Evolutionary conservation across 1,284 basidiomycete species (phyloP), one percentile per base, ranked within the genome.

Genomic region (Ganoderma lucidum): DNA sequence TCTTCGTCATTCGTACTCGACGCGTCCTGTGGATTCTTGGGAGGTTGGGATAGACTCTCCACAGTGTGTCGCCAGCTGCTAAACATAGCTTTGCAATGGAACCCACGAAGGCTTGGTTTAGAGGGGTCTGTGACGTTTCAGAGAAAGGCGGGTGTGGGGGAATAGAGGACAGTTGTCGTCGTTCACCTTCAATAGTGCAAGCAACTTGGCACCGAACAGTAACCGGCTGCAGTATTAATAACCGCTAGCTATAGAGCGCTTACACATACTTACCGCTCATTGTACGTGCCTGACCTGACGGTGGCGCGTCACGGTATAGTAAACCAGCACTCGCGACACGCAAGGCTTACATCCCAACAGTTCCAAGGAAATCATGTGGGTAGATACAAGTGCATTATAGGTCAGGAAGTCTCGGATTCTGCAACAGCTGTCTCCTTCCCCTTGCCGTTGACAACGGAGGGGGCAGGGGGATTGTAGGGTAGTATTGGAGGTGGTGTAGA

Each of bases 391-490:
- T 59, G 62, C n/a, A 44, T 17, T 41, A 58, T 42, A 56, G 2
- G n/a, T 66, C 41, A 71, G 10, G 64, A 12, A 19, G 69, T 62
- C 3, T 71, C 72, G 2, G 70, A 45, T 28, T 44, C 62, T 14
- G 67, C 75, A n/a, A 78, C 62, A 5, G 67, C 77, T 15, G 77
- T 74, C 48, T 77, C 79, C 65, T 80, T 80, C 35, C 79, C 79
- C 64, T 80, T 80, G 17, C 76, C 78, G 56, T 77, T 78, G 35
- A 66, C 15, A 23, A 76, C 64, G 56, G 71, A 65, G 19, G 64
- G 12, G 19, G 77, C 64, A 55, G 71, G 9, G 15, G 42, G 66
- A 37, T 32, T 65, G 37, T 19, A 51, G 9, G 72, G 68, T 19
- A 72, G 42, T 39, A 74, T 35, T 59, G 70, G 68, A 28, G 75